Percentiles rank a stretch among this genome's conserved stretches.
These are phyloP conservation scores for Dactylellina cionopaga DNA, from an alignment of 2,329 filamentous ascomycete genomes.

Conservation along the genomic window DNA sequence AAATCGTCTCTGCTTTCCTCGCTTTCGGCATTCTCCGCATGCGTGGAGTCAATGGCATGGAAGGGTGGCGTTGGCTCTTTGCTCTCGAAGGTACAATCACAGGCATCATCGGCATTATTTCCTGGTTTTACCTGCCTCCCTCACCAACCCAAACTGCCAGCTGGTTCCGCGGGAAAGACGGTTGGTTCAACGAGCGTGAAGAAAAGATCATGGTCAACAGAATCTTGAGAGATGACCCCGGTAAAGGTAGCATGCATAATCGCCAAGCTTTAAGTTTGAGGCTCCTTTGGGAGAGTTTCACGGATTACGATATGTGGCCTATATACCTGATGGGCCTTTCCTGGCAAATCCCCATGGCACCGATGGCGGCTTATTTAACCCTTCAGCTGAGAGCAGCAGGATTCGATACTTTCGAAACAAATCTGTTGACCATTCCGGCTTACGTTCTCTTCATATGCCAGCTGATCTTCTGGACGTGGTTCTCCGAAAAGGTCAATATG, in stretches of 20 bases:
- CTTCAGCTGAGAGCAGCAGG: constrained; percentile 69
- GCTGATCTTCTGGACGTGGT: constrained; percentile 66
- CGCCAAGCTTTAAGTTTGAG: constrained; percentile 67
- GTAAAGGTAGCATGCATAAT: constrained; percentile 71
- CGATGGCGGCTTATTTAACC: constrained; percentile 68
- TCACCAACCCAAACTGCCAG: constrained; percentile 74
- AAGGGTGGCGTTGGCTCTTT: constrained; percentile 70
- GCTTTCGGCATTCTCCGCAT: constrained; percentile 68
- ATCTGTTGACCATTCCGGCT: constrained; percentile 71
- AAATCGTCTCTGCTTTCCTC: constrained; percentile 68
- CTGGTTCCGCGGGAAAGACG: constrained; percentile 69
- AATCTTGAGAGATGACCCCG: constrained; percentile 69
- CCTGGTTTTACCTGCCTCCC: constrained; percentile 70
- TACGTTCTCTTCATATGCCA: constrained; percentile 66
- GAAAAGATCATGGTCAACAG: constrained; percentile 77
- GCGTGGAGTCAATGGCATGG: constrained; percentile 65
- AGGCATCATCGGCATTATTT: constrained; percentile 66
- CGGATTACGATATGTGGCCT: constrained; percentile 72
- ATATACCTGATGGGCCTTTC: constrained; percentile 67
- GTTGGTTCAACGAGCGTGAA: constrained; percentile 75
- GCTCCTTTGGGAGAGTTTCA: constrained; percentile 66
- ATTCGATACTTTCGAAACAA: constrained; percentile 71
- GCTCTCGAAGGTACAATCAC: constrained; percentile 65
- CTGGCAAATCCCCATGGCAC: constrained; percentile 67
- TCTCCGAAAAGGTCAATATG: constrained; percentile 65